Base-by-base conservation (phyloP, 2,329 filamentous ascomycete genomes). In the Nothomitra cinnamomea region DNA sequence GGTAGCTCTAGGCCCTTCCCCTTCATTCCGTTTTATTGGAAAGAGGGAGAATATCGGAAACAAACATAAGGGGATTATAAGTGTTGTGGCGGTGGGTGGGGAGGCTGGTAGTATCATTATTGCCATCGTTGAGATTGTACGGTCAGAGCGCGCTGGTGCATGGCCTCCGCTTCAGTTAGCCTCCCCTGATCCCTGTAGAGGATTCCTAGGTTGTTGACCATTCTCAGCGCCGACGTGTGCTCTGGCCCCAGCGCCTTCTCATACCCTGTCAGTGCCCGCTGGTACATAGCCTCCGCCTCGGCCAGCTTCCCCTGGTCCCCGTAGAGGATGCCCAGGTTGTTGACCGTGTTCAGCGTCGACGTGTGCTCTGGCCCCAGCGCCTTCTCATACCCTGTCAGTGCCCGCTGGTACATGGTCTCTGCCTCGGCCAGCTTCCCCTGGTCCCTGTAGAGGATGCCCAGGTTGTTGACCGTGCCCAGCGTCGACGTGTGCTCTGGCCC, bases 391-490 rank as follows among this genome's bases (percentile, higher is more conserved):
- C n/a, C n/a, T n/a, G 32, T 28, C 25, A 51, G 24, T 15, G 49
- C 49, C 13, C 25, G 28, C 25, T 36, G 49, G 6, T 28, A 38
- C 49, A 51, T 51, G 10, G 47, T 15, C 45, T 54, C 53, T 6
- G 45, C 53, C 22, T 54, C 53, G 15, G 25, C 15, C 15, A 25
- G 36, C 53, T 41, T 35, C 8, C 53, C 53, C 15, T 54, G 47
- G 15, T 41, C 25, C 2, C 38, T 38, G 32, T 51, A 51, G 7
- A 51, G 25, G 8, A 13, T 10, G 24, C 49, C 49, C 17, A 51
- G 49, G 21, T 51, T 51, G 8, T 38, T 32, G 48, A 51, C 48
- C 25, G 48, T 51, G 19, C 32, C 4, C 25, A 51, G 48, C 48
- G 22, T 32, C 48, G 22, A 51, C 35, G 48, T 51, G 49, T 51